A percentile compares a stretch with the other conserved stretches of the same genome.
These are phyloP conservation scores for Myochromella boudieri DNA, from an alignment of 768 basidiomycete species.

Conservation along the genomic window DNA sequence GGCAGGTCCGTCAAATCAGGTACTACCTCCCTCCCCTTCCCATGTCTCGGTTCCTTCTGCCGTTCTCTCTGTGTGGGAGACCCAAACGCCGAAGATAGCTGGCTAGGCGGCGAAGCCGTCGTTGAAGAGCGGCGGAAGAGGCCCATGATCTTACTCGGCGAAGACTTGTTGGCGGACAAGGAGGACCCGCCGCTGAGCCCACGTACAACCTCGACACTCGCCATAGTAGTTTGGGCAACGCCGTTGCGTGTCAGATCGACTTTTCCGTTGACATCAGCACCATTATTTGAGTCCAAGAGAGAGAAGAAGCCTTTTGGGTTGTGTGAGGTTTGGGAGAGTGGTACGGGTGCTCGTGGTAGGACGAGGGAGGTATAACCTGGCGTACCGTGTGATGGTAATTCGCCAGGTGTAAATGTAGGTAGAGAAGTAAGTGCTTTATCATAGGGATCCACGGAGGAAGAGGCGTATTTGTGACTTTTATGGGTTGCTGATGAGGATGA, in stretches of 20 bases:
- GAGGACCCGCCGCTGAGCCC: constrained; percentile 40
- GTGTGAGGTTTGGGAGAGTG: constrained; percentile 24
- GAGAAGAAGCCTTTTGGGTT: constrained; percentile 17
- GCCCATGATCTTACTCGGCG: constrained; percentile 17
- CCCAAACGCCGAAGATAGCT: constrained; percentile 13
- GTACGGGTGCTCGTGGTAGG: constrained; percentile 49
- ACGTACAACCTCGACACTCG: constrained; percentile 75
- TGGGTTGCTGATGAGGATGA: constrained; percentile 9
- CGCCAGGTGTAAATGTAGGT: constrained; percentile 28
- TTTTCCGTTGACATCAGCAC: constrained; percentile 40
- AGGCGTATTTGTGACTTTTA: constrained; percentile 18
- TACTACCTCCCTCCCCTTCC: constrained; percentile 3
- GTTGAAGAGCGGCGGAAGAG: constrained; percentile 19
- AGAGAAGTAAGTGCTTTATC: constrained; percentile 18
- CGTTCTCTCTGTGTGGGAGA: constrained; percentile 7
- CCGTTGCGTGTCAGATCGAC: constrained; percentile 77
- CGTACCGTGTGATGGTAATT: constrained; percentile 53
- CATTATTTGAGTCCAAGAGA: constrained; percentile 1
- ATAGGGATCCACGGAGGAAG: constrained; percentile 23
- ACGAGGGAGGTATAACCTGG: constrained; percentile 56
- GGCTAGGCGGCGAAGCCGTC: constrained; percentile 9
- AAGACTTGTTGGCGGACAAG: constrained; percentile 9
- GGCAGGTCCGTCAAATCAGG: constrained; percentile 19
- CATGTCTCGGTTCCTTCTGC: constrained; percentile 17
- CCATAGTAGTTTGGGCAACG: constrained; percentile 86